Percentiles rank a stretch among this genome's conserved stretches.
These are phyloP conservation scores for Biscutella laevigata DNA, from an alignment of 441 rosid genomes.

Conservation along the genomic window DNA sequence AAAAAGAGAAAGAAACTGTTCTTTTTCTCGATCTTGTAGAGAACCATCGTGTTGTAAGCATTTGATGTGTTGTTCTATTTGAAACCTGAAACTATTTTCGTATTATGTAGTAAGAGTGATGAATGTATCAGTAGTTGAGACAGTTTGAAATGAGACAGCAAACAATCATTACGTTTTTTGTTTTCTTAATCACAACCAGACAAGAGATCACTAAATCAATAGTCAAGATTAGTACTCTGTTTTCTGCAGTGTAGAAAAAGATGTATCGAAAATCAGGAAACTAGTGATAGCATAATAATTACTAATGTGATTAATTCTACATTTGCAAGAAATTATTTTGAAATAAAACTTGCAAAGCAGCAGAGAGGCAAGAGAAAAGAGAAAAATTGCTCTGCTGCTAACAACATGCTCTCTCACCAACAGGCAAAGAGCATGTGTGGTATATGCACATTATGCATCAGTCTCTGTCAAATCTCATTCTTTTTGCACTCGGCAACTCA, in stretches of 20 bases:
- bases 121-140: neutral
- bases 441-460: constrained; percentile 42
- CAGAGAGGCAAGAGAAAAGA: constrained; percentile 19
- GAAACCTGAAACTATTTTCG: constrained; percentile 17
- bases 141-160: neutral
- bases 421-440: constrained; percentile 18
- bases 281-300: neutral
- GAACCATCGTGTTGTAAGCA: constrained; percentile 22
- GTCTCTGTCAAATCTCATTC: constrained; percentile 89
- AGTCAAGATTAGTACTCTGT: neutral
- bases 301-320: constrained; percentile 12
- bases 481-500: constrained; percentile 55
- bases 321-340: constrained; percentile 3
- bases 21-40: neutral
- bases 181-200: neutral
- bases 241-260: neutral
- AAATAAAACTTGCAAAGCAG: constrained; percentile 22
- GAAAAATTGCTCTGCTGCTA: constrained; percentile 22
- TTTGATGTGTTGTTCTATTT: constrained; percentile 15
- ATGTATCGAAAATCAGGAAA: neutral
- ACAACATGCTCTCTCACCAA: constrained; percentile 20
- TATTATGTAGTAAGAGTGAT: constrained; percentile 8
- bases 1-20: constrained; percentile 7
- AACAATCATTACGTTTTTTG: neutral
- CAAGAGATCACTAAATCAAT: neutral